A percentile compares a stretch with the other conserved stretches of the same genome.
phyloP scores from a whole-genome alignment of 2,329 filamentous ascomycete species.

The Aspergillus sojae region DNA sequence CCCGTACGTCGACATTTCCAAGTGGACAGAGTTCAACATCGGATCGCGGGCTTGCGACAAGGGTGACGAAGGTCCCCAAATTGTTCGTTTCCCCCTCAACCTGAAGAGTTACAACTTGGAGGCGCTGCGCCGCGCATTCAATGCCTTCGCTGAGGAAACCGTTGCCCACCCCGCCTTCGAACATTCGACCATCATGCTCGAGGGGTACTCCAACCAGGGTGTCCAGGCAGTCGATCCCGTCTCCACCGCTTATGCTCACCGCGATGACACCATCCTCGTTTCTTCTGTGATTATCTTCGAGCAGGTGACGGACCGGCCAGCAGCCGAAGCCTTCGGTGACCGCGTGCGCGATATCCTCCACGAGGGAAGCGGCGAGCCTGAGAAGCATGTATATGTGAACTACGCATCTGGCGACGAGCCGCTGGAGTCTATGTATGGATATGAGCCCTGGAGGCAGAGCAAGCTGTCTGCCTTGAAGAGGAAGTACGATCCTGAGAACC shows the following conservation, averaged over 20 bases:
- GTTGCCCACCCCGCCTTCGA: conserved; percentile 29
- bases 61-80: conserved; percentile 30
- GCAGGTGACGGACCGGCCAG: conserved; percentile 34
- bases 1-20: conserved; percentile 46
- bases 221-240: conserved; percentile 39
- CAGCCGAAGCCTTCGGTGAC: conserved; percentile 42
- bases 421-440: conserved; percentile 49
- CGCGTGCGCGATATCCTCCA: conserved; percentile 43
- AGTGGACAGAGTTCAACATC: conserved; percentile 43
- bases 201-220: conserved; percentile 53
- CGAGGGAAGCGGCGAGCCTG: conserved; percentile 34
- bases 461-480: conserved; percentile 41
- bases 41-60: conserved; percentile 40
- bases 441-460: conserved; percentile 52
- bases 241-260: conserved; percentile 49
- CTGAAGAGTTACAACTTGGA: conserved; percentile 39
- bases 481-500: conserved; percentile 34
- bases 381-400: conserved; percentile 52
- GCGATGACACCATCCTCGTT: conserved; percentile 44
- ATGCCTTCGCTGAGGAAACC: conserved; percentile 35
- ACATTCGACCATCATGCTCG: conserved; percentile 53
- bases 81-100: conserved; percentile 46
- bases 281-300: conserved; percentile 44
- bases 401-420: conserved; percentile 56
- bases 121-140: conserved; percentile 36